A percentile compares a stretch with the other conserved stretches of the same genome.
These are phyloP conservation scores for Hydrangea macrophylla DNA, from an alignment of 148 eudicot genomes.

Conservation along the genomic window DNA sequence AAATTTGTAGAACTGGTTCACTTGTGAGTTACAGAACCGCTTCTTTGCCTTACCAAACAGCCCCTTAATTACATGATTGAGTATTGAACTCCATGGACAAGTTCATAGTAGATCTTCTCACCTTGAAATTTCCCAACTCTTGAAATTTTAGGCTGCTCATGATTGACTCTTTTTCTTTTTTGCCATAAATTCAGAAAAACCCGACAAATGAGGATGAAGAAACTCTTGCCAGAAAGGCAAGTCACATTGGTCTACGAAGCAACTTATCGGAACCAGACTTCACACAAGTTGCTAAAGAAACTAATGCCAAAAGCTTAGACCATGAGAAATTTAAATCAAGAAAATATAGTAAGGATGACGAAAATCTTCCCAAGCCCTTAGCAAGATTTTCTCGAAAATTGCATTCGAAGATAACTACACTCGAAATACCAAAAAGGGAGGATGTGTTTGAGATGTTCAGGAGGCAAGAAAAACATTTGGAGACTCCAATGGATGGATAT, in stretches of 20 bases:
- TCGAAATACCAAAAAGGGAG: constrained; percentile 43
- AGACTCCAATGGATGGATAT: constrained; percentile 40
- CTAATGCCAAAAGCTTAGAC: constrained; percentile 3
- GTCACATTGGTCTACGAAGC: constrained; percentile 8
- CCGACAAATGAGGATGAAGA: constrained; percentile 54
- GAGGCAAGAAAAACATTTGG: constrained; percentile 21
- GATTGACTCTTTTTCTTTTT: not conserved
- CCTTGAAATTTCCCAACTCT: not conserved
- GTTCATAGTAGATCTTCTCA: not conserved
- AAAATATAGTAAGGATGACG: constrained; percentile 2
- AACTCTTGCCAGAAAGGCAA: constrained; percentile 4
- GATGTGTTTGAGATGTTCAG: constrained; percentile 33
- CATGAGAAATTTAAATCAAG: constrained; percentile 19
- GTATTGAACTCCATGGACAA: too few species aligned
- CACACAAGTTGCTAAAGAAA: constrained; percentile 15
- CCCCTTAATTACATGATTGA: not conserved
- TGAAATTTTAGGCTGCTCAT: not conserved
- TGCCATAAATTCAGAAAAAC: constrained; percentile 39
- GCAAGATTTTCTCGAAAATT: constrained; percentile 37
- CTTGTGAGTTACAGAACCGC: too few species aligned
- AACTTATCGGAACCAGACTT: constrained; percentile 21
- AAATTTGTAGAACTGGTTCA: too few species aligned
- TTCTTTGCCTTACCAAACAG: not conserved
- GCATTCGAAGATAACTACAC: constrained; percentile 37
- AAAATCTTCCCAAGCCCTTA: constrained; percentile 17